These are phyloP conservation scores for Entrophospora sp. DNA, from an alignment of 192 early-diverging fungal genomes.

Conservation along the genomic window DNA sequence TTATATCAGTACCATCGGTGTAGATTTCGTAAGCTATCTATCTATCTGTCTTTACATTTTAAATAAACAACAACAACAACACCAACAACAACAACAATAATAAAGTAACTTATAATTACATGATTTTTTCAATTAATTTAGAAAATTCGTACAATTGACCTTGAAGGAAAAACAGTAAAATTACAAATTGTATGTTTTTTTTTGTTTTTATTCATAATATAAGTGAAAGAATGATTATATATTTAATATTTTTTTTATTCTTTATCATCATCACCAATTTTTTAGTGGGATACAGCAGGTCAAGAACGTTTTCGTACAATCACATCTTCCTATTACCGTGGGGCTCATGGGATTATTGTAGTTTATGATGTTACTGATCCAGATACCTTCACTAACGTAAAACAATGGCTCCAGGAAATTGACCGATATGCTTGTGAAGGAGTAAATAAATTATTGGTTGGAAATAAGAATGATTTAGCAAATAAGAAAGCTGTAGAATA, in stretches of 20 bases:
- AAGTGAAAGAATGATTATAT: no score
- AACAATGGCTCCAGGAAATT: constrained; percentile 98
- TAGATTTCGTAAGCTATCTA: constrained; percentile 98
- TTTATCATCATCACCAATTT: neutral
- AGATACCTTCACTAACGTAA: constrained; percentile 92
- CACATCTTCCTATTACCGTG: constrained; percentile 95
- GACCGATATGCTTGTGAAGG: constrained; percentile 96
- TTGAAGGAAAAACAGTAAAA: constrained; percentile 98
- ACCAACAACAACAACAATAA: no score
- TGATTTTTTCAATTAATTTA: no score
- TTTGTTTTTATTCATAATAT: neutral
- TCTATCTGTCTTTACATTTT: no score
- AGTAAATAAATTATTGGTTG: constrained; percentile 96
- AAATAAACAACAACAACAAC: no score
- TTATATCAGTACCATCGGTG: constrained; percentile 97
- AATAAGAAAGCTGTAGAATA: constrained; percentile 83
- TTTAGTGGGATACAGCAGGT: constrained; percentile 93
- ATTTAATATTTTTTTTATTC: neutral
- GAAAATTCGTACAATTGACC: constrained; percentile 98
- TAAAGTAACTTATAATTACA: no score
- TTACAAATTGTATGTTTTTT: constrained; percentile 74
- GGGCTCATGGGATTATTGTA: constrained; percentile 97
- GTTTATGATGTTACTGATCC: constrained; percentile 97
- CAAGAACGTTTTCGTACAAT: constrained; percentile 99
- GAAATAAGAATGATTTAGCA: constrained; percentile 95